A percentile compares a stretch with the other conserved stretches of the same genome.
Conservation (phyloP, 2,329 filamentous ascomycete species). For the Biscogniauxia marginata region DNA sequence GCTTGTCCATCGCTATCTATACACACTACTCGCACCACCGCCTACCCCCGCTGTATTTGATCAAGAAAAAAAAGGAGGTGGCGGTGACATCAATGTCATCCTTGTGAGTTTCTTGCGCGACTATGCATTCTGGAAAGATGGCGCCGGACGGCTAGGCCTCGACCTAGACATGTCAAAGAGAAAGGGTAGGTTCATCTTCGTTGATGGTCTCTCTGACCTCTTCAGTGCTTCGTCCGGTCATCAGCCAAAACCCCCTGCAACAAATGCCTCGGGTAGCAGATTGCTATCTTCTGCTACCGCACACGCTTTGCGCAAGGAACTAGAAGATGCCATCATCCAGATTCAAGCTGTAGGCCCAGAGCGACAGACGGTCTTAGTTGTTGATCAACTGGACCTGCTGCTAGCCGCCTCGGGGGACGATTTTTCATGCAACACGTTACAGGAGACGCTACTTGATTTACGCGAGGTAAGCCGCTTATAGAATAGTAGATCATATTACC, state of each 20-base stretch:
- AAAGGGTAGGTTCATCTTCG: constrained; percentile 64
- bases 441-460: constrained; percentile 56
- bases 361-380: constrained; percentile 54
- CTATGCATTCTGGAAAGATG: constrained; percentile 73
- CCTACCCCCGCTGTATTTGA: constrained; percentile 3
- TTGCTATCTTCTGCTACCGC: constrained; percentile 33
- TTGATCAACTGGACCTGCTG: constrained; percentile 66
- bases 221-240: constrained; percentile 35
- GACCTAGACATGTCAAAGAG: constrained; percentile 63
- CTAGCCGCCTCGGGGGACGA: constrained; percentile 56
- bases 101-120: constrained; percentile 83
- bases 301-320: constrained; percentile 37
- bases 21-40: constrained; percentile 39
- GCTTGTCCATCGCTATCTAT: constrained; percentile 59
- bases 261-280: constrained; percentile 8
- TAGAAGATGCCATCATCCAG: constrained; percentile 41
- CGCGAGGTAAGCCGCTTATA: constrained; percentile 55
- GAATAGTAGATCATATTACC: constrained; percentile 1
- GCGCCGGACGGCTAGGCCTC: constrained; percentile 66
- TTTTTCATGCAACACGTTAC: constrained; percentile 46
- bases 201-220: constrained; percentile 70
- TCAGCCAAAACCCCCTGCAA: constrained; percentile 14
- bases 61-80: constrained; percentile 10
- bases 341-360: constrained; percentile 23
- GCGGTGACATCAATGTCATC: constrained; percentile 54